Evolutionary conservation across 2,329 filamentous ascomycete species (phyloP), one percentile per base, ranked within the genome.

Genomic region (Ophiostoma sp.): DNA sequence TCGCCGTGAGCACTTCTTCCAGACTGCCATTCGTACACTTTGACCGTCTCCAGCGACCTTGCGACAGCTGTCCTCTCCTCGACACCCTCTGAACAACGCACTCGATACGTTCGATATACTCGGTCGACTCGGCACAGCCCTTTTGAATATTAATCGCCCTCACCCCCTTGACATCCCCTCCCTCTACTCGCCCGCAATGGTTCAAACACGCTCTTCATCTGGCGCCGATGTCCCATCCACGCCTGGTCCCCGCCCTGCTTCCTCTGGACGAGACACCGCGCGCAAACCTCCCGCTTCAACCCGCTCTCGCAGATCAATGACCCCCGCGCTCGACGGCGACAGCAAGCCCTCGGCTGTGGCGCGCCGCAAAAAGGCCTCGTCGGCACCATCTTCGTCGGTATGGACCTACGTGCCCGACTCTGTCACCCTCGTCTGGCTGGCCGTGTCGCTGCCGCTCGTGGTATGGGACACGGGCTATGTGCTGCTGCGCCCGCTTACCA

Each of bases 381-480:
- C 71, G 23, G 13, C 23, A n/a, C 13, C 65, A 23, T 31, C 65
- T 20, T 2, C 35, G 64, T 11, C 64, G 17, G 11, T 39, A 8
- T 86, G 80, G 81, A 73, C 77, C 39, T 85, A 87, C 79, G 75
- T 79, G 5, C 85, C 85, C 5, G 79, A 82, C 8, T 72, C 75
- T 1, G 69, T 77, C 0, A 85, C 82, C 31, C 84, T 92, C 62
- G 74, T 88, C 73, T 96, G 93, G 93, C 83, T 96, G 35, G 79
- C 84, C 71, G 73, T 94, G 72, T 93, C 91, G 27, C 80, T 95
- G 20, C 92, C 91, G 1, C 84, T 96, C 72, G 92, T 96, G 67
- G 76, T 87, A 68, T 96, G 93, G 93, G 93, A 97, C 80, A 86
- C 86, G 39, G 82, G 83, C 71, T 97, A 96, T 81, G 87, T 96